phyloP scores from a whole-genome alignment of 2,329 filamentous ascomycete genomes.

The Purpureocillium lavendulum region DNA sequence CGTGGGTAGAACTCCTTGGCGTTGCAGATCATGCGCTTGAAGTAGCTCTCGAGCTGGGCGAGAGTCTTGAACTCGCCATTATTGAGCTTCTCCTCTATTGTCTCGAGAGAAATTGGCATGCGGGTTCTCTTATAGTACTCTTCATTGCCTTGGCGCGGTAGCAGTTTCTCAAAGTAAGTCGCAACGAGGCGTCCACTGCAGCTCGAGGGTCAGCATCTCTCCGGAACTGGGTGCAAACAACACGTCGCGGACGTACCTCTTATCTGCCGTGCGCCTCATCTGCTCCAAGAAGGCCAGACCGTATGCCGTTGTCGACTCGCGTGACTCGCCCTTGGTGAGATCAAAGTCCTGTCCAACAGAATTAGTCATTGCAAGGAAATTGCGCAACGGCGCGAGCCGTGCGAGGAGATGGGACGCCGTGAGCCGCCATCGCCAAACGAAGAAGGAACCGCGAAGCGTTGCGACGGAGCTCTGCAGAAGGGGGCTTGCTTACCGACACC shows the following conservation, averaged over 20 bases:
- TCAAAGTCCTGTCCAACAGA: conserved; percentile 31
- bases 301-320: conserved; percentile 60
- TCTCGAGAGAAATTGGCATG: conserved; percentile 71
- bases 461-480: neutral
- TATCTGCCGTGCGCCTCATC: conserved; percentile 69
- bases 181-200: conserved; percentile 64
- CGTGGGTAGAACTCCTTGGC: conserved; percentile 78
- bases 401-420: no score
- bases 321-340: conserved; percentile 49
- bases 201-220: conserved; percentile 5
- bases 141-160: conserved; percentile 52
- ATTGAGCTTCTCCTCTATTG: conserved; percentile 67
- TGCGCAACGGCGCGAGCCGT: no score
- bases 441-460: no score
- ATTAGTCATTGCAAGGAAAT: conserved; percentile 3
- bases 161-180: conserved; percentile 65
- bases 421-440: no score
- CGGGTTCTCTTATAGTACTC: conserved; percentile 73
- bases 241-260: conserved; percentile 51
- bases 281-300: conserved; percentile 68
- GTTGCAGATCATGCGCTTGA: conserved; percentile 82
- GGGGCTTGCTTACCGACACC: conserved; percentile 28
- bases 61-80: conserved; percentile 61
- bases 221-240: neutral
- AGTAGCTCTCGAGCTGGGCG: conserved; percentile 70